A percentile compares a stretch with the other conserved stretches of the same genome.
Evolutionary conservation across 192 early-diverging fungal species (phyloP).

Genomic region (Rhizoclosmatium globosum): DNA sequence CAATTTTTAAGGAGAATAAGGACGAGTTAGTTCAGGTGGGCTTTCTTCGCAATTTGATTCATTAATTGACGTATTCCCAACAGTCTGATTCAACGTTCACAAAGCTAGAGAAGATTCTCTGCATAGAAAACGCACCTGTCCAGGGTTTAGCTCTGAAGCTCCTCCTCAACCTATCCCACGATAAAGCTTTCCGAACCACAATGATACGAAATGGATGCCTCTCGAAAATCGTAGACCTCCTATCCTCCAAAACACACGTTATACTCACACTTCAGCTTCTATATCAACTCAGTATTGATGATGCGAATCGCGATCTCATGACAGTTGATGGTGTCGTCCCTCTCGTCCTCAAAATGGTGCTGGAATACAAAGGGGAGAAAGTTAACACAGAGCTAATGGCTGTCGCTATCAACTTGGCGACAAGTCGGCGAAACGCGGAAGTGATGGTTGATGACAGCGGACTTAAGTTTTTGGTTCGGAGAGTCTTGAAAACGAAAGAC

Average conservation of each 20-base stretch:
- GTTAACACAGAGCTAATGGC: constrained; percentile 59
- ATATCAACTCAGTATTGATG: constrained; percentile 60
- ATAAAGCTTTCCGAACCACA: constrained; percentile 43
- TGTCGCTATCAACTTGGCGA: constrained; percentile 60
- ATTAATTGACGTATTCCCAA: background rate
- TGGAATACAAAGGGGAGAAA: constrained; percentile 53
- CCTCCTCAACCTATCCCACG: constrained; percentile 58
- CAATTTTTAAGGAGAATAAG: constrained; percentile 64
- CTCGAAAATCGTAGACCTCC: constrained; percentile 38
- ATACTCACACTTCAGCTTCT: constrained; percentile 52
- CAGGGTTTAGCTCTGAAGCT: constrained; percentile 52
- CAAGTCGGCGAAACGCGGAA: constrained; percentile 44
- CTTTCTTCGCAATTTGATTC: constrained; percentile 9
- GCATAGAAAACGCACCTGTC: constrained; percentile 44
- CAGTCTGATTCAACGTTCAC: constrained; percentile 23
- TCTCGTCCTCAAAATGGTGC: constrained; percentile 55
- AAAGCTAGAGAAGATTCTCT: constrained; percentile 47
- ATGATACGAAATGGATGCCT: constrained; percentile 47
- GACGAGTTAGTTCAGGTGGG: constrained; percentile 58
- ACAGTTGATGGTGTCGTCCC: constrained; percentile 44
- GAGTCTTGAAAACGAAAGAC: constrained; percentile 62
- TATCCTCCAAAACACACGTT: constrained; percentile 49
- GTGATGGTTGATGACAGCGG: constrained; percentile 55
- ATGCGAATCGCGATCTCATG: constrained; percentile 44
- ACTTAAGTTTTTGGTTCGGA: constrained; percentile 61